A percentile compares a stretch with the other conserved stretches of the same genome.
Conservation (phyloP, 192 early-diverging fungal species). For the Entrophospora sp. region DNA sequence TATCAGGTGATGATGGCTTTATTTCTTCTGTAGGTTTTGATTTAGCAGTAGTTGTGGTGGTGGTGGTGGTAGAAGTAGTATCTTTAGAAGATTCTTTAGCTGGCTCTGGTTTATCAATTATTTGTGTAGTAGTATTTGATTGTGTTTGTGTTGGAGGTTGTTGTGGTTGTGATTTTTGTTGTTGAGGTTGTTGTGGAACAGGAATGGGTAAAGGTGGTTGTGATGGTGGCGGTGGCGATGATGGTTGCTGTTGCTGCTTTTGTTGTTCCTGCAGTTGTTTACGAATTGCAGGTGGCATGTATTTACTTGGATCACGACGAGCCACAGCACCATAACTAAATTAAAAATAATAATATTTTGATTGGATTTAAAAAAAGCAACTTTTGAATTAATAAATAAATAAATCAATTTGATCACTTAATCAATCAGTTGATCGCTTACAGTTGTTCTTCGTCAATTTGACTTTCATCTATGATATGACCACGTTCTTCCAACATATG, state of each 20-base stretch:
- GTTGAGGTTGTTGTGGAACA: too few species aligned
- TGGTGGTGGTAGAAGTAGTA: too few species aligned
- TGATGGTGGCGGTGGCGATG: too few species aligned
- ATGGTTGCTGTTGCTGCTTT: too few species aligned
- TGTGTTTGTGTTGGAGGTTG: constrained; percentile 28
- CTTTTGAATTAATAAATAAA: not conserved
- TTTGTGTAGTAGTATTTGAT: not conserved
- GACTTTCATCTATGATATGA: constrained; percentile 44
- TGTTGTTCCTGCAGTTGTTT: too few species aligned
- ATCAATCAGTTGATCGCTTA: not conserved
- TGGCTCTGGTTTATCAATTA: not conserved
- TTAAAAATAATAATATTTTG: too few species aligned
- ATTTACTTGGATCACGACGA: constrained; percentile 63
- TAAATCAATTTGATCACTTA: not conserved
- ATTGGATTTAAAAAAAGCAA: too few species aligned
- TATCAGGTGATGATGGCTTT: constrained; percentile 7
- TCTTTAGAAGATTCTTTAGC: constrained; percentile 5
- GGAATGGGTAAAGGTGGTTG: too few species aligned
- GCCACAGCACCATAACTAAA: constrained; percentile 65
- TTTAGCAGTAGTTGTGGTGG: too few species aligned
- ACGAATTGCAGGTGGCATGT: too few species aligned
- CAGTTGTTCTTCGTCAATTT: constrained; percentile 85
- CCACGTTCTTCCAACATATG: constrained; percentile 92
- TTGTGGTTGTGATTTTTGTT: constrained; percentile 49
- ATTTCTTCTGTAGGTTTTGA: not conserved